A percentile compares a stretch with the other conserved stretches of the same genome.
phyloP scores from a whole-genome alignment of 371 early-diverging fungal genomes.

The Fennellomyces sp. region DNA sequence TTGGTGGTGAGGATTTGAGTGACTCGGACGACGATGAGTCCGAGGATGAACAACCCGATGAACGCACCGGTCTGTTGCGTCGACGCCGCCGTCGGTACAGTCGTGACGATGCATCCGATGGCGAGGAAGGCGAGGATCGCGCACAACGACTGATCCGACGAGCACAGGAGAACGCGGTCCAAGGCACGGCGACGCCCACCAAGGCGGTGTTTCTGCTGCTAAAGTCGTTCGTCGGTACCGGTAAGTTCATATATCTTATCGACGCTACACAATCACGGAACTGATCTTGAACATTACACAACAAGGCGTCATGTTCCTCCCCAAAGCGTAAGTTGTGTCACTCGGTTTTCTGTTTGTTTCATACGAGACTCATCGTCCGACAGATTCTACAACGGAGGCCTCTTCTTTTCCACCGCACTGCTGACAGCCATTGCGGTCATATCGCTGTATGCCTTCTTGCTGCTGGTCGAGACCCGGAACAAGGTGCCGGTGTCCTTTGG shows the following conservation, averaged over 20 bases:
- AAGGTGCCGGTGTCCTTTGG: constrained; percentile 73
- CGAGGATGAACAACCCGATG: constrained; percentile 18
- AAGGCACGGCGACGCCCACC: constrained; percentile 76
- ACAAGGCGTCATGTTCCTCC: constrained; percentile 75
- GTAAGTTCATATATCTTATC: constrained; percentile 15
- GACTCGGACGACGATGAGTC: constrained; percentile 42
- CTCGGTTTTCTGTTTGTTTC: neutral
- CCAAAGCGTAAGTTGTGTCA: constrained; percentile 50
- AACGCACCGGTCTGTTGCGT: constrained; percentile 15
- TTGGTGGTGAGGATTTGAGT: constrained; percentile 76
- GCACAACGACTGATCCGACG: constrained; percentile 54
- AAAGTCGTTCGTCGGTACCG: constrained; percentile 88
- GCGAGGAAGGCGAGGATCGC: constrained; percentile 31
- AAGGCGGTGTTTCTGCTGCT: constrained; percentile 86
- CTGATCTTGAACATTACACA: constrained; percentile 10
- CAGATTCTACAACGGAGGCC: constrained; percentile 71
- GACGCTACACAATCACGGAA: neutral
- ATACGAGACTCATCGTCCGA: neutral
- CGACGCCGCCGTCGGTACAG: constrained; percentile 5
- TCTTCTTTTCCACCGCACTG: constrained; percentile 60
- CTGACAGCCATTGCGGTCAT: constrained; percentile 57
- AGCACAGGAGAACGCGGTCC: constrained; percentile 62
- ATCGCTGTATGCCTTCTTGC: constrained; percentile 69
- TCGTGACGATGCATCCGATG: constrained; percentile 15
- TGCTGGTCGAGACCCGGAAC: constrained; percentile 59